Evolutionary conservation across 2,329 filamentous ascomycete species (phyloP), one percentile per base, ranked within the genome.

Genomic region (Diplodia intermedia): DNA sequence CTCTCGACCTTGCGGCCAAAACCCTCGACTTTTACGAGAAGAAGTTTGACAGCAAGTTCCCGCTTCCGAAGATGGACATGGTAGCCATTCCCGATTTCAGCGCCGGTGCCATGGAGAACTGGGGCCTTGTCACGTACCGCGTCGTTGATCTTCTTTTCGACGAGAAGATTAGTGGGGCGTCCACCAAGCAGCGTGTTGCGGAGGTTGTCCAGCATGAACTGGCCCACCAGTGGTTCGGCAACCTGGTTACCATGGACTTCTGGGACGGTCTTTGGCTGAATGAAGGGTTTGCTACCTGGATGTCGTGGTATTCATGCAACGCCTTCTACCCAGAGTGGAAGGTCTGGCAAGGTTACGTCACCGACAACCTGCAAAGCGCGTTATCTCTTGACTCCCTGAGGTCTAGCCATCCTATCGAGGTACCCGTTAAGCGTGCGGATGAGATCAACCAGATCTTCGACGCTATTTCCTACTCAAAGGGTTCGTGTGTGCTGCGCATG

Each of bases 391-490:
- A 98, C 79, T 96, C 94, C 3, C 83, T 98, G 65, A 89, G 94
- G 73, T 97, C 93, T 86, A 97, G 93, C 75, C 94, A 98, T 79
- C 94, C 94, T 6, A 97, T 98, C 69, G 94, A 98, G 79, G 94
- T 97, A 0, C 94, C 94, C 1, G 93, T 98, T 71, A 97, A 97
- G 86, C 90, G 91, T 69, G 94, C 94, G 33, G 93, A 97, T 73
- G 93, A 98, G 80, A 94, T 98, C 79, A 97, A 97, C 81, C 94
- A 98, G 82, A 98, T 98, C 73, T 98, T 98, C 74, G 94, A 98
- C 77, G 92, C 93, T 70, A 98, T 98, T 72, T 97, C 94, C 1
- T 98, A 98, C 82, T 94, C 93, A 67, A 98, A 98, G 83, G 94
- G 94, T 20, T 97, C 94, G 12, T 97, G 93, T 74, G 94, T 98